Conservation (phyloP, 2,329 filamentous ascomycete genomes). For the Apiospora kogelbergensis region DNA sequence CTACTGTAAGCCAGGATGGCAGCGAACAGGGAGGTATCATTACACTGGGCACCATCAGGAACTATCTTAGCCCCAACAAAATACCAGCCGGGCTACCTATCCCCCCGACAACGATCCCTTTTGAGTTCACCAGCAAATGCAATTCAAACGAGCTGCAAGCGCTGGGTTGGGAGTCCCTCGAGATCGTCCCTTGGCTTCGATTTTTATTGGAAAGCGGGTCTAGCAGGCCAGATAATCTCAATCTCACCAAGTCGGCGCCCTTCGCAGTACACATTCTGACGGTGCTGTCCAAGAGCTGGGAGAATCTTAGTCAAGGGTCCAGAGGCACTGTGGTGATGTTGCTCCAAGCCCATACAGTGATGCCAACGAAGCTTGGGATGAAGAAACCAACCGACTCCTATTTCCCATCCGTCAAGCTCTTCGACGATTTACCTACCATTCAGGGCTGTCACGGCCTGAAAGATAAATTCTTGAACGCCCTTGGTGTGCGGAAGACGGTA, state of each 20-base stretch:
- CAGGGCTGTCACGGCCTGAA: slow-evolving; percentile 77
- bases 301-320: slow-evolving; percentile 66
- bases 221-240: slow-evolving; percentile 60
- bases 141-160: slow-evolving; percentile 68
- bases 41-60: slow-evolving; percentile 71
- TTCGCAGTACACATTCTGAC: slow-evolving; percentile 78
- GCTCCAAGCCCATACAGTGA: slow-evolving; percentile 68
- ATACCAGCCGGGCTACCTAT: slow-evolving; percentile 82
- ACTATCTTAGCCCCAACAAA: slow-evolving; percentile 73
- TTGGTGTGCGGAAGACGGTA: slow-evolving; percentile 93
- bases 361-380: slow-evolving; percentile 93
- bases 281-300: slow-evolving; percentile 88
- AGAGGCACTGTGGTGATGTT: slow-evolving; percentile 66
- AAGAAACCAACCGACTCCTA: slow-evolving; percentile 82
- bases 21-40: slow-evolving; percentile 69
- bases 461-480: slow-evolving; percentile 79
- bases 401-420: slow-evolving; percentile 89
- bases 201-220: slow-evolving; percentile 73
- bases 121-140: slow-evolving; percentile 75
- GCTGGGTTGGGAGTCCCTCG: slow-evolving; percentile 83
- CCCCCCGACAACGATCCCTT: slow-evolving; percentile 79
- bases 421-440: slow-evolving; percentile 87
- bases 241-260: slow-evolving; percentile 68
- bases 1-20: slow-evolving; percentile 59
- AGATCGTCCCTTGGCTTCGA: slow-evolving; percentile 80